These are phyloP conservation scores for Sporobolomyces roseus DNA, from an alignment of 768 basidiomycete species.

Conservation along the genomic window DNA sequence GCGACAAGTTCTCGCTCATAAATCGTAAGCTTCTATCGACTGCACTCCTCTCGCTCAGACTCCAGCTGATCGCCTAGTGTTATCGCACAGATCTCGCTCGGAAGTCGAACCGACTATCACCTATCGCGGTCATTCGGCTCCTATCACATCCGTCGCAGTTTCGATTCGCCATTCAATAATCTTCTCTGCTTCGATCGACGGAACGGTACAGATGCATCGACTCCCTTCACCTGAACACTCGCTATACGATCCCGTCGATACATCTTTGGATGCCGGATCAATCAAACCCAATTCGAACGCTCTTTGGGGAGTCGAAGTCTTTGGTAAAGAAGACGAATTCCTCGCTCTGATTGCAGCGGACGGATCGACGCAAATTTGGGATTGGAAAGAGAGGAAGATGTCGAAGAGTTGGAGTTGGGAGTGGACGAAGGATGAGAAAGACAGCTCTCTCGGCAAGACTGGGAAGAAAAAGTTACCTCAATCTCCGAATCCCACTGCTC, in stretches of 20 bases:
- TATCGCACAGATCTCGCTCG: constrained; percentile 49
- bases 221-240: constrained; percentile 65
- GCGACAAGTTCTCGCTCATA: constrained; percentile 76
- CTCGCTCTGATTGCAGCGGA: constrained; percentile 88
- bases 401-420: constrained; percentile 74
- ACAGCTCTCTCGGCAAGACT: constrained; percentile 35
- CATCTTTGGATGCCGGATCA: constrained; percentile 68
- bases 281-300: constrained; percentile 92
- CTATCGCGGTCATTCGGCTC: constrained; percentile 84
- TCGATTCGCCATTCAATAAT: constrained; percentile 53
- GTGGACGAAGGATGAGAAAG: constrained; percentile 57
- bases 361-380: constrained; percentile 86
- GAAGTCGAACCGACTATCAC: constrained; percentile 93
- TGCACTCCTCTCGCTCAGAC: not conserved
- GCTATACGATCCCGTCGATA: constrained; percentile 87
- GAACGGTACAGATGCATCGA: constrained; percentile 86
- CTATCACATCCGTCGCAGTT: constrained; percentile 72
- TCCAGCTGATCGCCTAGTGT: not conserved
- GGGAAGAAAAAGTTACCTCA: constrained; percentile 5
- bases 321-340: constrained; percentile 58
- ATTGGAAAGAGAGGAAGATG: constrained; percentile 51
- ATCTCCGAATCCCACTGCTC: constrained; percentile 65
- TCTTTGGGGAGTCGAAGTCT: constrained; percentile 88
- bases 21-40: too few relatives aligned
- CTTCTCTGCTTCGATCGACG: constrained; percentile 89